These are phyloP conservation scores for Penicillium verrucosum DNA, from an alignment of 2,329 filamentous ascomycete species.

Conservation along the genomic window DNA sequence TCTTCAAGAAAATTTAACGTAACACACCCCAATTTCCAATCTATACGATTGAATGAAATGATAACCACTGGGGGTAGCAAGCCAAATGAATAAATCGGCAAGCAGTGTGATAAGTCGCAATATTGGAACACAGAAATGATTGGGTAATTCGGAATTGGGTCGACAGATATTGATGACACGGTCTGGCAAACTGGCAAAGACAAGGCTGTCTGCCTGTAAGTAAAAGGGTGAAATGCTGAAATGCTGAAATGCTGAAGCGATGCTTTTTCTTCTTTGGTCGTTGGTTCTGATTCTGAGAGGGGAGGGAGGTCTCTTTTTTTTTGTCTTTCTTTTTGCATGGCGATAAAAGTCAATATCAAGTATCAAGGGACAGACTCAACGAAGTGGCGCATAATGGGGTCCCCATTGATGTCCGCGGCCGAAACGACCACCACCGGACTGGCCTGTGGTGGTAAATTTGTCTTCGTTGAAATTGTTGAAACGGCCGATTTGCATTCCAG, in stretches of 20 bases:
- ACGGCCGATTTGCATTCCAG: constrained; percentile 63
- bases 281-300: neutral
- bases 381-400: constrained; percentile 37
- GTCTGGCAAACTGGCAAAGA: neutral
- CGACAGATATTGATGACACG: neutral
- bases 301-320: neutral
- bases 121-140: constrained; percentile 10
- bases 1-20: constrained; percentile 5
- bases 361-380: constrained; percentile 22
- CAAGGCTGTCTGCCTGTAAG: neutral
- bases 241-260: neutral
- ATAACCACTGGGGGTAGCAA: constrained; percentile 11
- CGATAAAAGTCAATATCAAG: neutral
- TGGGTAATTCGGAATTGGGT: neutral
- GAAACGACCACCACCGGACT: constrained; percentile 36
- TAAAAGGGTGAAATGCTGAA: neutral
- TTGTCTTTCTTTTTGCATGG: neutral
- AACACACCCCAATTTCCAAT: constrained; percentile 2
- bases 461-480: constrained; percentile 53
- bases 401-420: constrained; percentile 39
- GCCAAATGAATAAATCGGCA: constrained; percentile 20
- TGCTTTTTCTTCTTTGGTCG: neutral
- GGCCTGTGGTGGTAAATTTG: constrained; percentile 38
- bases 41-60: constrained; percentile 4
- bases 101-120: constrained; percentile 8